phyloP scores from a whole-genome alignment of 1,139 yeast species.

The Pichia inconspicua region DNA sequence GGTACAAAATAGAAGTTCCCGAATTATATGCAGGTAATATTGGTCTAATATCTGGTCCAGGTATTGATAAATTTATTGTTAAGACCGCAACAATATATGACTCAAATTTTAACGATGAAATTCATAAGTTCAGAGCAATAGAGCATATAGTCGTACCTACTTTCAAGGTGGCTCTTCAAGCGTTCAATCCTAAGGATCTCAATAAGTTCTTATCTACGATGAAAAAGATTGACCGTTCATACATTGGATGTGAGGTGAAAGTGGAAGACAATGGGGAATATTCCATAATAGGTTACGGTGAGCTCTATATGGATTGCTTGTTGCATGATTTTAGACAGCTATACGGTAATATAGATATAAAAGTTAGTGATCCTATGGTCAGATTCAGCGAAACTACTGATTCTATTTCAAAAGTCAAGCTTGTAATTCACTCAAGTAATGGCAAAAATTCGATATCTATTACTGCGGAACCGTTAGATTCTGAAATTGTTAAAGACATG shows the following conservation, averaged over 20 bases:
- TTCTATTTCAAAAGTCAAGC: conserved; percentile 59
- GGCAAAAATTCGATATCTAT: conserved; percentile 56
- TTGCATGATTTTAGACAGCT: conserved; percentile 66
- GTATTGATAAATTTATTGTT: conserved; percentile 42
- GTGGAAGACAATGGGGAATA: conserved; percentile 91
- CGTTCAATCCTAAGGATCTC: conserved; percentile 68
- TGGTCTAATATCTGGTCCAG: conserved; percentile 55
- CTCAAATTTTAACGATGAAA: conserved; percentile 14
- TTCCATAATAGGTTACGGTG: conserved; percentile 77
- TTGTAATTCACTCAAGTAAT: conserved; percentile 51
- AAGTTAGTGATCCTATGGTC: conserved; percentile 79
- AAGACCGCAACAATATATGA: conserved; percentile 54
- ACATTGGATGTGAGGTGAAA: conserved; percentile 55
- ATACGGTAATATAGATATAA: conserved; percentile 60
- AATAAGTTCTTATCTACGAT: conserved; percentile 67
- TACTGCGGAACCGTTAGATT: conserved; percentile 69
- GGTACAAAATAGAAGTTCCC: conserved; percentile 54
- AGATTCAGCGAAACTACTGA: conserved; percentile 72
- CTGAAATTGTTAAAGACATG: conserved; percentile 48
- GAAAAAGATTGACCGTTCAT: conserved; percentile 52
- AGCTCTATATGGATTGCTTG: conserved; percentile 76
- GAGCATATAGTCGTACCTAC: conserved; percentile 49
- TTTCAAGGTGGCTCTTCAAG: conserved; percentile 78
- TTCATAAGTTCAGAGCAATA: conserved; percentile 35
- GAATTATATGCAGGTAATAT: conserved; percentile 57